phyloP scores from a whole-genome alignment of 306 rosid species.

The Prunus fruticosa region DNA sequence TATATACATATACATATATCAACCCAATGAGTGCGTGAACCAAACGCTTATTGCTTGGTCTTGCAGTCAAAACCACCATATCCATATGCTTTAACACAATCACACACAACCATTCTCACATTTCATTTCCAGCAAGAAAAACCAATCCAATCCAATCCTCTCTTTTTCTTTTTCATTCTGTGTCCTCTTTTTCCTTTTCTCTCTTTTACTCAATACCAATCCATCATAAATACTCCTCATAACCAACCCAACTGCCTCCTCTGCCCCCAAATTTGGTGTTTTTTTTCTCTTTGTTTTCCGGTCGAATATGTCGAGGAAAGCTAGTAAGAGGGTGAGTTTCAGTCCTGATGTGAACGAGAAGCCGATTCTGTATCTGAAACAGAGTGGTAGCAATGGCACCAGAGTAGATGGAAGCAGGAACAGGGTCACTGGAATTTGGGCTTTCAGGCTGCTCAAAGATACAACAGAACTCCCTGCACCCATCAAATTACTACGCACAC shows the following conservation, averaged over 20 bases:
- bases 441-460: conserved; percentile 44
- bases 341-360: conserved; percentile 69
- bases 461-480: conserved; percentile 35
- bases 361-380: conserved; percentile 48
- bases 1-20: background rate
- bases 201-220: conserved; percentile 4
- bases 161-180: conserved; percentile 19
- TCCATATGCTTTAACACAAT: conserved; percentile 17
- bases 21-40: background rate
- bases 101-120: background rate
- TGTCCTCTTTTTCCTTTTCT: conserved; percentile 16
- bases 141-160: conserved; percentile 7
- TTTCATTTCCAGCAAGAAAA: conserved; percentile 11
- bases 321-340: conserved; percentile 56
- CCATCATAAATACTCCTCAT: conserved; percentile 31
- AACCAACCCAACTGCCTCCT: conserved; percentile 28
- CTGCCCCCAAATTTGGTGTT: conserved; percentile 17
- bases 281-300: background rate
- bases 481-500: conserved; percentile 48
- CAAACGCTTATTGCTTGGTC: conserved; percentile 10
- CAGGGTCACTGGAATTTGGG: conserved; percentile 46
- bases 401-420: conserved; percentile 40
- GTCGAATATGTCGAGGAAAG: conserved; percentile 52
- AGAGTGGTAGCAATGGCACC: conserved; percentile 11
- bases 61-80: conserved; percentile 22